These are phyloP conservation scores for Aegilops tauschii DNA, from an alignment of 176 grass and related monocot genomes.

Conservation along the genomic window DNA sequence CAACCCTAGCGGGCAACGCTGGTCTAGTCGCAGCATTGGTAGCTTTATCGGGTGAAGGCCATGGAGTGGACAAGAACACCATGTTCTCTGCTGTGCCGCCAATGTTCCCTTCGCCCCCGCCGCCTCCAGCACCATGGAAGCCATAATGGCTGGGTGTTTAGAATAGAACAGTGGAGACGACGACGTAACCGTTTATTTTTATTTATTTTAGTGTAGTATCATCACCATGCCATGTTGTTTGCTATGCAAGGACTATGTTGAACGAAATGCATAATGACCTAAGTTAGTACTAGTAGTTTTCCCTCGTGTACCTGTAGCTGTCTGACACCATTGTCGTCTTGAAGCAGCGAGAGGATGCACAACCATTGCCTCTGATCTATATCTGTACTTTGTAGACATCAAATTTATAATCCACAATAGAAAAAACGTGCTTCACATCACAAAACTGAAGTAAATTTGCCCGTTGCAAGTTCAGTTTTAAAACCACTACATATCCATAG, in stretches of 20 bases:
- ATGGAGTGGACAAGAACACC: slow-evolving; percentile 79
- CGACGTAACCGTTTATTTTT: not conserved
- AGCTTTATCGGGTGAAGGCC: slow-evolving; percentile 63
- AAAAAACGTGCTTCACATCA: too few relatives aligned
- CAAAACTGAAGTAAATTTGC: too few relatives aligned
- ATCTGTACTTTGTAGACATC: not conserved
- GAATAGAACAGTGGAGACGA: slow-evolving; percentile 19
- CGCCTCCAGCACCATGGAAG: slow-evolving; percentile 86
- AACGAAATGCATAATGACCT: not conserved
- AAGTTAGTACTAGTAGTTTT: not conserved
- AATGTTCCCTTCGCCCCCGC: slow-evolving; percentile 83
- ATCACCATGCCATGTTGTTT: not conserved
- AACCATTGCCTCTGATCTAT: not conserved
- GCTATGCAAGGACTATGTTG: not conserved
- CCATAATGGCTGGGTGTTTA: slow-evolving; percentile 36
- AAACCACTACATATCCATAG: too few relatives aligned
- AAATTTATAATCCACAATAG: too few relatives aligned
- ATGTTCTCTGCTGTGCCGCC: slow-evolving; percentile 94
- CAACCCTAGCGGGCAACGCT: slow-evolving; percentile 84
- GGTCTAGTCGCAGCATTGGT: slow-evolving; percentile 84
- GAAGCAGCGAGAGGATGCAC: too few relatives aligned
- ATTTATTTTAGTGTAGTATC: slow-evolving; percentile 1
- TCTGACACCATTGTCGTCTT: not conserved
- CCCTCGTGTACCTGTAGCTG: not conserved
- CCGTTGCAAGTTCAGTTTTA: too few relatives aligned